A percentile compares a stretch with the other conserved stretches of the same genome.
phyloP scores from a whole-genome alignment of 2,329 filamentous ascomycete species.

The Lachnellula suecica region DNA sequence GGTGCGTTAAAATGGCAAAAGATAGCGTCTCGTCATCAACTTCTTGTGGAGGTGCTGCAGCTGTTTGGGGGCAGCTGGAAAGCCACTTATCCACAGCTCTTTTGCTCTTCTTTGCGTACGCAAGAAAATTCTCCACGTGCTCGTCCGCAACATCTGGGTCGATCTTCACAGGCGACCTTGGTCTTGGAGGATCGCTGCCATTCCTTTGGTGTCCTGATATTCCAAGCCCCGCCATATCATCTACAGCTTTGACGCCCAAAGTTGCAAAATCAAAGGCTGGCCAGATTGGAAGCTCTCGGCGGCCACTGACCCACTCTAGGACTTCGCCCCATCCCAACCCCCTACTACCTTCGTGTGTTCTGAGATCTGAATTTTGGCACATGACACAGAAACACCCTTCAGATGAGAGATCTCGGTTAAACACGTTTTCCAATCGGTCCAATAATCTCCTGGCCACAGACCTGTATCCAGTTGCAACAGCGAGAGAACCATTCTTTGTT shows the following conservation, averaged over 20 bases:
- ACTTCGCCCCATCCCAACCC: conserved; percentile 96
- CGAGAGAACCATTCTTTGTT: conserved; percentile 80
- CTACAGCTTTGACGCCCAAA: conserved; percentile 59
- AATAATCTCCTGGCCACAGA: conserved; percentile 89
- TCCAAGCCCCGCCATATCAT: conserved; percentile 55
- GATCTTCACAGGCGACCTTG: conserved; percentile 67
- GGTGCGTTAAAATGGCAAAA: conserved; percentile 89
- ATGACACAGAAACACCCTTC: conserved; percentile 86
- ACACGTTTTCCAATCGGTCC: conserved; percentile 90
- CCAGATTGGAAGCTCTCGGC: conserved; percentile 83
- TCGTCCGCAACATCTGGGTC: conserved; percentile 94
- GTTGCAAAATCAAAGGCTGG: conserved; percentile 78
- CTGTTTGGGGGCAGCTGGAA: conserved; percentile 68
- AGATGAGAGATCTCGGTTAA: conserved; percentile 85
- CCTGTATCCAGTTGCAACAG: conserved; percentile 91
- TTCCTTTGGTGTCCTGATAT: conserved; percentile 50
- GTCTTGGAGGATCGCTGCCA: conserved; percentile 58
- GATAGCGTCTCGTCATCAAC: conserved; percentile 92
- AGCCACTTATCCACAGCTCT: conserved; percentile 92
- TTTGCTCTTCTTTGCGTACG: conserved; percentile 89
- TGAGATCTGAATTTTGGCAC: conserved; percentile 60
- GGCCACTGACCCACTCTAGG: conserved; percentile 85
- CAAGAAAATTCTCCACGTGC: conserved; percentile 87
- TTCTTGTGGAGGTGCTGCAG: conserved; percentile 76
- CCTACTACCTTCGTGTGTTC: conserved; percentile 45